Evolutionary conservation across 352 stramenopile genomes (phyloP).

Genomic region (Albugo candida): DNA sequence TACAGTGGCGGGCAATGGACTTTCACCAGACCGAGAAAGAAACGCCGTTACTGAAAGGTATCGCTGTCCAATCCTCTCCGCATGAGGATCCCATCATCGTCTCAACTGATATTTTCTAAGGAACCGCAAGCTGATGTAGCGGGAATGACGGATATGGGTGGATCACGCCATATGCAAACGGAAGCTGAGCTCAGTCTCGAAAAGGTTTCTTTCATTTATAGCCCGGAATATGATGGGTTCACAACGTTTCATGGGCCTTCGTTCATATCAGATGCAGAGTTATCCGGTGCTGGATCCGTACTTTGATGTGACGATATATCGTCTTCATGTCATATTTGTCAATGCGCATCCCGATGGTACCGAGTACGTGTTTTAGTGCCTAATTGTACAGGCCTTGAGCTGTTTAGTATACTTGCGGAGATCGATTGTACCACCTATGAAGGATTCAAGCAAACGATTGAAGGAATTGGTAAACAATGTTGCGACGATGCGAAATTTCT

Average conservation of each 20-base stretch:
- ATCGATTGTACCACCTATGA: conserved; percentile 29
- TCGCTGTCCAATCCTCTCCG: conserved; percentile 14
- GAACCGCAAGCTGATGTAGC: background rate
- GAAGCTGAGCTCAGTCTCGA: conserved; percentile 56
- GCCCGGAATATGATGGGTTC: conserved; percentile 27
- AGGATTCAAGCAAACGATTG: conserved; percentile 31
- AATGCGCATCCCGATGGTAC: conserved; percentile 44
- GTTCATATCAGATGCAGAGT: conserved; percentile 20
- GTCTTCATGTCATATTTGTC: conserved; percentile 47
- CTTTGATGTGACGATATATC: conserved; percentile 64
- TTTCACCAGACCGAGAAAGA: conserved; percentile 23
- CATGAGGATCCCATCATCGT: conserved; percentile 5
- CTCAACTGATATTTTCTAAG: no score
- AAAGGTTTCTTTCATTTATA: conserved; percentile 69
- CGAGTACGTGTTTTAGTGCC: background rate
- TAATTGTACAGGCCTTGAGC: background rate
- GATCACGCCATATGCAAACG: conserved; percentile 8
- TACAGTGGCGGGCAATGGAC: conserved; percentile 10
- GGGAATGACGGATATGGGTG: conserved; percentile 5
- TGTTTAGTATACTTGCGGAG: conserved; percentile 1
- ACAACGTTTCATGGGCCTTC: conserved; percentile 29
- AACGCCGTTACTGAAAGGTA: conserved; percentile 17
- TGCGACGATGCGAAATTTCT: conserved; percentile 41
- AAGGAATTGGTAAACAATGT: conserved; percentile 50
- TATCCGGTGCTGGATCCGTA: conserved; percentile 72